These are phyloP conservation scores for Apostasia ramifera DNA, from an alignment of 106 monocot genomes.

Conservation along the genomic window DNA sequence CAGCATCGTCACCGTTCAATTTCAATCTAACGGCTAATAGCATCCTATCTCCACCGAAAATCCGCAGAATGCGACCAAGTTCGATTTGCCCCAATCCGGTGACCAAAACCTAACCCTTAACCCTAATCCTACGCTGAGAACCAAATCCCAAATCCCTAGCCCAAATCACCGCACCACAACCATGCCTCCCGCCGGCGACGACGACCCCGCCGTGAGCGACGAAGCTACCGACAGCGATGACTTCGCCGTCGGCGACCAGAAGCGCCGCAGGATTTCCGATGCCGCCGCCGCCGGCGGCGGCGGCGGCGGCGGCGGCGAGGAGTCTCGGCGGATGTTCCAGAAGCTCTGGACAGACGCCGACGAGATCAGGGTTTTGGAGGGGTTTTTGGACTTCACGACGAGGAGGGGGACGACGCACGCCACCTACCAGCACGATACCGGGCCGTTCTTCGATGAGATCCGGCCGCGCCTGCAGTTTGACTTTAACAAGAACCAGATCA, in stretches of 20 bases:
- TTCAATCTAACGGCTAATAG: background rate
- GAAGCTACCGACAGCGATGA: background rate
- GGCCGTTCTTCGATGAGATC: conserved; percentile 90
- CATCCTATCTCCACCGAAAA: too few relatives aligned
- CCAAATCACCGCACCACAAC: background rate
- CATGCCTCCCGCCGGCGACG: background rate
- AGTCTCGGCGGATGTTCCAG: conserved; percentile 1
- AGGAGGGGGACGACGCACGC: conserved; percentile 42
- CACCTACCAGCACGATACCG: conserved; percentile 69
- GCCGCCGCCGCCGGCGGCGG: too few relatives aligned
- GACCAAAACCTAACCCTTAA: conserved; percentile 2
- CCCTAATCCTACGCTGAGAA: conserved; percentile 3
- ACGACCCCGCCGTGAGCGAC: background rate
- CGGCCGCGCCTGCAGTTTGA: conserved; percentile 40
- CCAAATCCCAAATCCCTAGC: conserved; percentile 3
- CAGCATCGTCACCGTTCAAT: background rate
- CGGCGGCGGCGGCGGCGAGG: background rate
- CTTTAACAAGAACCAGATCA: conserved; percentile 82
- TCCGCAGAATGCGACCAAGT: background rate
- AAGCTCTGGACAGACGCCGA: conserved; percentile 9
- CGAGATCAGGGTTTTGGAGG: conserved; percentile 5
- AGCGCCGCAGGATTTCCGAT: background rate
- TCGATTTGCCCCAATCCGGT: background rate
- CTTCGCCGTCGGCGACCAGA: background rate
- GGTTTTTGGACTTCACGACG: conserved; percentile 35